Evolutionary conservation across 306 rosid genomes (phyloP).

Genomic region (Trifolium repens): DNA sequence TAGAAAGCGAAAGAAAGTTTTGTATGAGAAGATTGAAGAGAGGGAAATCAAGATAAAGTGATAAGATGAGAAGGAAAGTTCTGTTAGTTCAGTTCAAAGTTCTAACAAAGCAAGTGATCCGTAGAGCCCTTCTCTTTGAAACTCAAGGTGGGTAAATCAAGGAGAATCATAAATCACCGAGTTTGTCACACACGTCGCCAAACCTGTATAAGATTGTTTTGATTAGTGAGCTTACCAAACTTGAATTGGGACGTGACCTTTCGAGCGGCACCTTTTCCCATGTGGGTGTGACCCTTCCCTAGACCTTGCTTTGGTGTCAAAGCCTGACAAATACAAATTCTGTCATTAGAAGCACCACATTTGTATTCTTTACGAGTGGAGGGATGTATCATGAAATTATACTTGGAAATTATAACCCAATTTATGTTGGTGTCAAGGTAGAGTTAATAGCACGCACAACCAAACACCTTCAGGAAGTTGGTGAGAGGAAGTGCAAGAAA

Average conservation of each 20-base stretch:
- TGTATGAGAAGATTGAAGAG: slow-evolving; percentile 6
- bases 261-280: neutral
- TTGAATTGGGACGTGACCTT: neutral
- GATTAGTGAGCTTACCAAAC: neutral
- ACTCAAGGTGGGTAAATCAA: neutral
- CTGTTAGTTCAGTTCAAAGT: neutral
- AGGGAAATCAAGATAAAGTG: neutral
- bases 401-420: no score
- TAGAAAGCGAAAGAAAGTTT: neutral
- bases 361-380: no score
- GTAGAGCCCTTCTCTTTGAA: neutral
- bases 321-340: no score
- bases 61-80: slow-evolving; percentile 2
- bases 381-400: no score
- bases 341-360: no score
- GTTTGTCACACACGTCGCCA: slow-evolving; percentile 1
- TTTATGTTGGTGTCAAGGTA: no score
- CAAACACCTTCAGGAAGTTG: no score
- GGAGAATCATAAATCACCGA: neutral
- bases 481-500: no score
- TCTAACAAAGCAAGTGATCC: neutral
- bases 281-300: no score
- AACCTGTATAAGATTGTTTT: neutral
- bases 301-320: no score
- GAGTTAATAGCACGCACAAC: no score